Evolutionary conservation across 2,329 filamentous ascomycete species (phyloP), one percentile per base, ranked within the genome.

Genomic region (Curvularia verruculosa): DNA sequence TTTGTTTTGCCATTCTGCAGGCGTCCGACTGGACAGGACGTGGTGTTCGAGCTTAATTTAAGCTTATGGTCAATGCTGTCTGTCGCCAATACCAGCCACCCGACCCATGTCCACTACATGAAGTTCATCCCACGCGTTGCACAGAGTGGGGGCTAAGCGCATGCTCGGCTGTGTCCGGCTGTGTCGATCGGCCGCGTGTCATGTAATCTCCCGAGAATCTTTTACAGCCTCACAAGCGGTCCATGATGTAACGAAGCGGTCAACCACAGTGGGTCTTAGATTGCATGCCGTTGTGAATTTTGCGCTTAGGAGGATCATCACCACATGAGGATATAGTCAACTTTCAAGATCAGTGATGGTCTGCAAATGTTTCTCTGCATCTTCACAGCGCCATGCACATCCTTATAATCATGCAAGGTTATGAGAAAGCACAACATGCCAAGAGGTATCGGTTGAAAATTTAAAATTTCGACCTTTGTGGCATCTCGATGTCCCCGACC

Each of bases 101-200:
- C 39, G 46, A 19, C 40, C 40, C 52, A 52, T 46, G 34, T 36
- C 26, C 36, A 19, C 24, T 36, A 21, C 26, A 4, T 19, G 26
- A 45, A 5, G 21, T 24, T 47, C 34, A 46, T 46, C 53, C 53
- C 54, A 44, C 54, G 29, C 39, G 28, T 31, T 36, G n/a, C 24
- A 23, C 18, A 36, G 40, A 43, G 37, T 48, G 49, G 36, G 44
- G 39, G 31, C 34, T 23, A 23, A 49, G 40, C 45, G 26, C 23
- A 15, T 37, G 43, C 41, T 26, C 26, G 26, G 26, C 26, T 26
- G 24, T 26, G 24, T 26, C 24, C 37, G 43, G 19, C 31, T 40
- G 21, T 41, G 48, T 47, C 48, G 53, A 52, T 56, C 48, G 19
- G n/a, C 43, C 43, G 54, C 49, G 31, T 43, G 40, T 45, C 28